Base-by-base conservation (phyloP, 345 rosid genomes). In the Brassica rapa region DNA sequence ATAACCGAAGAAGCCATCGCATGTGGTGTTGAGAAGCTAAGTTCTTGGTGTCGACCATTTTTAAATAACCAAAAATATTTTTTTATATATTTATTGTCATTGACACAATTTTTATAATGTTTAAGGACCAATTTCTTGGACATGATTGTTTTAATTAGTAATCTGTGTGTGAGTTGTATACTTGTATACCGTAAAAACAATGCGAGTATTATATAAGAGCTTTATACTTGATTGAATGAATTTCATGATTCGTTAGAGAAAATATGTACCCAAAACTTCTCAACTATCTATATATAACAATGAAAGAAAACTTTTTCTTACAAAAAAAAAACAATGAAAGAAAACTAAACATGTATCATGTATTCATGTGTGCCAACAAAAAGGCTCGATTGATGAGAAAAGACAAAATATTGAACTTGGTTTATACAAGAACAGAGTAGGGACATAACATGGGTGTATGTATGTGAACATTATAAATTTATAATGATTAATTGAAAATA, bases 371-470 rank as follows among this genome's bases (percentile, higher is more conserved):
- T 68, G 46, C 41, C 75, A 51, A 62, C 56, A 49, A 55, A 64
- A 63, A 16, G 71, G 69, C 9, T 62, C 41, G n/a, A n/a, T 51
- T 1, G 7, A n/a, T 3, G 19, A 14, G 11, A 16, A 53, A 53
- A 15, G 59, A 53, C 9, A 53, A 19, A 49, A 55, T 15, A 61
- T 51, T 24, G 76, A 69, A 3, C 69, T 29, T 62, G 24, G 11
- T n/a, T 32, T 67, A 43, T 76, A 24, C 2, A 27, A 61, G 16
- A 41, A 63, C 66, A 77, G 3, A 16, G 25, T 77, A 14, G 46
- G 27, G 43, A 64, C 76, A 70, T 77, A 78, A 72, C 73, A 78
- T 66, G 72, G 60, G 63, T 12, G 53, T 70, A 32, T 70, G 30
- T 6, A 46, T 68, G 51, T 23, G 49, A 14, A 12, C 53, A 46